Evolutionary conservation across 2,329 filamentous ascomycete species (phyloP), one percentile per base, ranked within the genome.

Genomic region (Triangularia verruculosa): DNA sequence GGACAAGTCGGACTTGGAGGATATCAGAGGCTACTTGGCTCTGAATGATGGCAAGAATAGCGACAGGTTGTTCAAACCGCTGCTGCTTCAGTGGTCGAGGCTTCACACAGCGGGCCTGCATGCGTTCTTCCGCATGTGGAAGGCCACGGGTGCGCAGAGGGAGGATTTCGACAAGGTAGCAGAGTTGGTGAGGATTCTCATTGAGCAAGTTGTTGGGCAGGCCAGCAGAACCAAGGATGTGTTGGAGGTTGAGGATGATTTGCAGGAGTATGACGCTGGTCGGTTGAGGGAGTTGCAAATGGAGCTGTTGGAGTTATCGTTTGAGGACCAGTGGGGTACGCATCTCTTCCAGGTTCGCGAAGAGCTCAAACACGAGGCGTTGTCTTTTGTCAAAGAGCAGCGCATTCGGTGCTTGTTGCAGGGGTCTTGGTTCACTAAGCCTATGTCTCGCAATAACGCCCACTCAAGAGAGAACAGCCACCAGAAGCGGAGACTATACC

Each of bases 301-400:
- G 93, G 91, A 96, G 70, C 82, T 97, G 11, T 81, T 98, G 4
- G 92, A 96, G 74, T 81, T 95, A 68, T 91, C 92, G 0, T 98
- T 98, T 73, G 94, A 98, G 74, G 92, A 96, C 74, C 91, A 91
- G 57, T 99, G 95, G 95, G 93, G 93, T 12, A 86, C 91, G 66
- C 93, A 98, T 76, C 82, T 99, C 27, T 86, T 86, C 67, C 92
- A 95, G 77, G 91, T 97, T n/a, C 89, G 93, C 32, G 92, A 97
- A 61, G 92, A 96, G 75, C 83, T 98, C 53, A 90, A 92, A 70
- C 88, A 94, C 71, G 95, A 99, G 76, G 93, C 94, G 11, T 79
- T 97, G 61, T 92, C 97, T 72, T 99, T 99, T 73, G 91, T 98
- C 77, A 97, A 97, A 77, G 95, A 99, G 78, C 95, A 99, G 76